A percentile compares a stretch with the other conserved stretches of the same genome.
Conservation (phyloP, 768 basidiomycete genomes). For the Phaeolepiota aurea region DNA sequence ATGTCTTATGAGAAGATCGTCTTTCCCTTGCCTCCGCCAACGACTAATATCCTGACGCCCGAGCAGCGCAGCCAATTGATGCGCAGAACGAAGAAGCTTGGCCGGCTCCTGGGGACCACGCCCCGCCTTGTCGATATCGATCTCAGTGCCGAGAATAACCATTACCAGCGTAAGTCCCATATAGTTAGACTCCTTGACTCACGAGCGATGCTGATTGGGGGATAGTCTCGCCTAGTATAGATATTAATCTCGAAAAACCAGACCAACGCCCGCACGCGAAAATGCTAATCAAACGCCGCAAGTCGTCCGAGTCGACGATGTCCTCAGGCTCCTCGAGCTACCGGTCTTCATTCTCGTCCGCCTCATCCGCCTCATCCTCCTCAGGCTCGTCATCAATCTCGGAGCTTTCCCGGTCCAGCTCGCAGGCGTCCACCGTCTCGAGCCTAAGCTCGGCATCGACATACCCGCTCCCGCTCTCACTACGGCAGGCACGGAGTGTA, state of each 20-base stretch:
- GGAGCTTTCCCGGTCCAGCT: background rate
- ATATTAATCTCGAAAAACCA: too few species aligned
- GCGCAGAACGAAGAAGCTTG: slow-evolving; percentile 52
- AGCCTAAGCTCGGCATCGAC: slow-evolving; percentile 11
- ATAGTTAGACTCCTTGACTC: too few species aligned
- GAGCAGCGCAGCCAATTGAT: slow-evolving; percentile 47
- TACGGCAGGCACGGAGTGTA: slow-evolving; percentile 13
- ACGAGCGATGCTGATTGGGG: too few species aligned
- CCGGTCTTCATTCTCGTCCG: too few species aligned
- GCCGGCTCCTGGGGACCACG: slow-evolving; percentile 47
- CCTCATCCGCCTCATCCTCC: too few species aligned
- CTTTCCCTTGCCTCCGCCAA: slow-evolving; percentile 46
- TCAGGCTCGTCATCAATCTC: background rate
- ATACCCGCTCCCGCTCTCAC: slow-evolving; percentile 15
- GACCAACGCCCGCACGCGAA: too few species aligned
- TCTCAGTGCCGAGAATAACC: slow-evolving; percentile 4
- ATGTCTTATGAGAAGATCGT: slow-evolving; percentile 12
- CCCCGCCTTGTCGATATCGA: slow-evolving; percentile 44
- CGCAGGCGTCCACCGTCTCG: too few species aligned
- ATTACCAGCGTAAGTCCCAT: too few species aligned
- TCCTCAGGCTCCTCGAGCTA: background rate
- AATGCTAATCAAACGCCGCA: too few species aligned
- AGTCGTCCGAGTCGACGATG: background rate
- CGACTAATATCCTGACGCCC: slow-evolving; percentile 43
- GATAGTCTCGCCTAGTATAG: too few species aligned